These are phyloP conservation scores for Stenogyne calaminthoides DNA, from an alignment of 305 asterid species.

Conservation along the genomic window DNA sequence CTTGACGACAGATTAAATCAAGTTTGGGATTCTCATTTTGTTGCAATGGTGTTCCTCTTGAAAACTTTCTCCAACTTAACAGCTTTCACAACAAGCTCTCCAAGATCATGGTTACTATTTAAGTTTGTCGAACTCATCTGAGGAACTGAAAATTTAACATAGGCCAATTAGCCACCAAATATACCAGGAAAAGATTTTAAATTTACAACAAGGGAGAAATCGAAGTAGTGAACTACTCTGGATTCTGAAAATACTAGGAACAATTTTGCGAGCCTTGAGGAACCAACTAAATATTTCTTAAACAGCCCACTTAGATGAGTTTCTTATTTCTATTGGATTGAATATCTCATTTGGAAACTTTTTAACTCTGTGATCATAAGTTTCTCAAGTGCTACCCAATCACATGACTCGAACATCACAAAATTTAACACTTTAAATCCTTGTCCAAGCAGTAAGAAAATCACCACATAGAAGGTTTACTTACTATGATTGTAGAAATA, in stretches of 20 bases:
- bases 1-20: constrained; percentile 36
- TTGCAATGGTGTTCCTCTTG: constrained; percentile 44
- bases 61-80: constrained; percentile 52
- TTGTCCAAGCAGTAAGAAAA: neutral
- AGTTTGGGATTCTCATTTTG: constrained; percentile 36
- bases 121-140: constrained; percentile 43
- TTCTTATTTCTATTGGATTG: neutral
- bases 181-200: constrained; percentile 17
- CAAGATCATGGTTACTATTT: constrained; percentile 39
- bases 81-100: constrained; percentile 50
- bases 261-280: neutral
- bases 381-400: neutral
- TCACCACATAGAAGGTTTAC: neutral
- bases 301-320: neutral
- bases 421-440: neutral
- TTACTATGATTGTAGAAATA: neutral
- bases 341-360: neutral
- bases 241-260: too few relatives aligned
- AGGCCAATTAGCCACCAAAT: constrained; percentile 35
- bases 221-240: neutral
- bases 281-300: neutral
- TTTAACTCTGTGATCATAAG: neutral
- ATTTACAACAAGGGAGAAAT: neutral
- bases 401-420: neutral
- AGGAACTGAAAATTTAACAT: constrained; percentile 41